Base-by-base conservation (phyloP, 305 asterid genomes). In the Fraxinus paxiana region DNA sequence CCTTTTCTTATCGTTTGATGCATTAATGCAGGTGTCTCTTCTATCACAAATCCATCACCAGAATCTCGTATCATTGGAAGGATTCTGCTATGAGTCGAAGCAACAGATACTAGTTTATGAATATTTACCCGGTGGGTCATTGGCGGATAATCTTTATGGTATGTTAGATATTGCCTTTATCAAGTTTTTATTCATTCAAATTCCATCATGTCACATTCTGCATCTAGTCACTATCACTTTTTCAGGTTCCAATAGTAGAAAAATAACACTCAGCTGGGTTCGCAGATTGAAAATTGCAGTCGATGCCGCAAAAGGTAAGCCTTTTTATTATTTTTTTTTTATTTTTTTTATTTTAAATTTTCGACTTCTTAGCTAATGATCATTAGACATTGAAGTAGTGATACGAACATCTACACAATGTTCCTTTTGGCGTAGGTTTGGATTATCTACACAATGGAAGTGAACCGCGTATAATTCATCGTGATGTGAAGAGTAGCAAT, bases 71-170 rank as follows among this genome's bases (percentile, higher is more conserved):
- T 87, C 91, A 8, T 75, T 95, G 81, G 98, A 93, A 89, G 98
- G 98, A 80, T 93, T 89, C 85, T 95, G 98, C 87, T 92, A 90
- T 26, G 97, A 93, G 73, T 83, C 98, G 26, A 95, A 90, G 89
- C 98, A 95, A 82, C 98, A 95, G 82, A 92, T 95, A 85, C 97
- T 95, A 37, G 94, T 95, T 34, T 93, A 95, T 46, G 98, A 95
- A 83, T 95, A 90, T 76, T 86, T 92, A 86, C 88, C 94, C 4
- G 93, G 95, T 75, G 97, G 98, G 83, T 95, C 98, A 79, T 82
- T 95, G 86, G 90, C 95, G 13, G 97, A 95, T 81, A 92, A 91
- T 85, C 97, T 95, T 43, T 90, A 95, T 74, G 98, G 98, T 93
- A 76, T 17, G 75, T 30, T 67, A 81, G 71, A 24, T 24, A 18